Percentiles rank a stretch among this genome's conserved stretches.
These are phyloP conservation scores for Aspergillus tubingensis DNA, from an alignment of 2,329 filamentous ascomycete species.

Conservation along the genomic window DNA sequence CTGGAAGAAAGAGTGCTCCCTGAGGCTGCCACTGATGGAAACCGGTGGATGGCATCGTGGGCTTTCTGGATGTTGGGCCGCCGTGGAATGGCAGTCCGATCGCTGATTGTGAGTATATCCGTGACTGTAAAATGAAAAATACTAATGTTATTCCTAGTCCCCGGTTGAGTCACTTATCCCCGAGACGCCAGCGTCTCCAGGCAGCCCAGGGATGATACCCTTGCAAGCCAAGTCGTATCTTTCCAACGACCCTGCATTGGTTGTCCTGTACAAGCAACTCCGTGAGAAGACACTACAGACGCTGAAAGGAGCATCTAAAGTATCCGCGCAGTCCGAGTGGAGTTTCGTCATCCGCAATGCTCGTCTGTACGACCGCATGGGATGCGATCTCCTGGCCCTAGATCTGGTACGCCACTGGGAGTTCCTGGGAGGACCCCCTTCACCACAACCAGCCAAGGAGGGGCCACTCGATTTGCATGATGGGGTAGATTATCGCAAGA, in stretches of 20 bases:
- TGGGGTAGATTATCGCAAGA: constrained; percentile 62
- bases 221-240: constrained; percentile 77
- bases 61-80: constrained; percentile 88
- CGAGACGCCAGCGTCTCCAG: constrained; percentile 53
- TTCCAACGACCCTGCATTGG: constrained; percentile 85
- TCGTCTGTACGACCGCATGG: constrained; percentile 83
- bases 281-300: constrained; percentile 80
- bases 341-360: constrained; percentile 86
- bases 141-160: constrained; percentile 52
- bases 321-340: constrained; percentile 80
- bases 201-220: constrained; percentile 58
- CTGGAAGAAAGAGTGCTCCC: constrained; percentile 78
- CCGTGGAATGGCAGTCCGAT: constrained; percentile 79
- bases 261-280: constrained; percentile 84
- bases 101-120: constrained; percentile 67
- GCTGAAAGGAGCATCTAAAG: constrained; percentile 77
- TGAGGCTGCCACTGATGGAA: constrained; percentile 75
- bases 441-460: constrained; percentile 41
- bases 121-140: background rate
- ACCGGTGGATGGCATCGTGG: constrained; percentile 94
- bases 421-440: constrained; percentile 35
- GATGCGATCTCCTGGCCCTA: constrained; percentile 84
- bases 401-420: constrained; percentile 67
- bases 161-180: constrained; percentile 72
- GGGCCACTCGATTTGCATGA: constrained; percentile 28